Conservation (phyloP, 768 basidiomycete species). For the Suillus hirtellus region DNA sequence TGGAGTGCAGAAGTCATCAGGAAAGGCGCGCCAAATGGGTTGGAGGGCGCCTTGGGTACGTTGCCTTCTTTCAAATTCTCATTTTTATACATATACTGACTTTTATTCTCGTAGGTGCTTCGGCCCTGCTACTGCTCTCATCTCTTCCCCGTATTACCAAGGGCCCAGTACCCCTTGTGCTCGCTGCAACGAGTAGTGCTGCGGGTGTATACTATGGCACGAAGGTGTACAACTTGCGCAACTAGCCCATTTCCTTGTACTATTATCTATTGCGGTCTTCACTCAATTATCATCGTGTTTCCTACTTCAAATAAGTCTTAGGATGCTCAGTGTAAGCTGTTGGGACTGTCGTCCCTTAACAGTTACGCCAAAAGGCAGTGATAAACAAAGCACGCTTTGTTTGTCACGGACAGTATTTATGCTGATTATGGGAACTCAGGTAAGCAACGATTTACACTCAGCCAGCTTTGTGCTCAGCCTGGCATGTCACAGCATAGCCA, state of each 20-base stretch:
- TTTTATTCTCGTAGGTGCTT: constrained; percentile 54
- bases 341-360: too few relatives aligned
- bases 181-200: constrained; percentile 61
- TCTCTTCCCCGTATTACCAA: constrained; percentile 72
- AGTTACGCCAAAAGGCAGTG: too few relatives aligned
- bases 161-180: constrained; percentile 68
- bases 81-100: constrained; percentile 2
- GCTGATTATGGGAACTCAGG: too few relatives aligned
- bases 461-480: too few relatives aligned
- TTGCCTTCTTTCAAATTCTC: constrained; percentile 1
- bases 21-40: constrained; percentile 69
- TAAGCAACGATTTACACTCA: too few relatives aligned
- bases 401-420: too few relatives aligned
- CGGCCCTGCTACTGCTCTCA: constrained; percentile 70
- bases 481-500: too few relatives aligned
- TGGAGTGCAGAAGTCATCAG: constrained; percentile 79
- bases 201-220: constrained; percentile 71
- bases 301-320: too few relatives aligned
- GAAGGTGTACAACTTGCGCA: constrained; percentile 44
- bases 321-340: too few relatives aligned
- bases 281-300: not conserved
- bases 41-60: constrained; percentile 77
- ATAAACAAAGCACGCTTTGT: too few relatives aligned
- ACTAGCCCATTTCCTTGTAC: not conserved
- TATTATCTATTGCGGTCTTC: not conserved